These are phyloP conservation scores for Colletotrichum cuscutae DNA, from an alignment of 2,329 filamentous ascomycete genomes.

Conservation along the genomic window DNA sequence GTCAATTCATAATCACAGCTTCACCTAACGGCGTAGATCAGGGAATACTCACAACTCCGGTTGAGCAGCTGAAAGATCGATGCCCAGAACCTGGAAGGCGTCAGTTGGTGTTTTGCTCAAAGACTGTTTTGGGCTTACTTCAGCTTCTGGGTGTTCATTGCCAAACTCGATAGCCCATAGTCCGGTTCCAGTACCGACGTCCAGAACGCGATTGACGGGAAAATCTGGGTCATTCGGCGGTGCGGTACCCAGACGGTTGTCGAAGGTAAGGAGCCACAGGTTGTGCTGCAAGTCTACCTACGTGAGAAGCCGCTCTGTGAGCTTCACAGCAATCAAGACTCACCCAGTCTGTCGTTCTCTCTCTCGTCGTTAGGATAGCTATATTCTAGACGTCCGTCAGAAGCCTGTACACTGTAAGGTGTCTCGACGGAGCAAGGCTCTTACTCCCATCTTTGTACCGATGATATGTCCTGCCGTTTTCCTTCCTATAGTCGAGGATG, in stretches of 20 bases:
- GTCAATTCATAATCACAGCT: neutral
- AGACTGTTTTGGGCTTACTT: neutral
- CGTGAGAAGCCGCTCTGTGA: neutral
- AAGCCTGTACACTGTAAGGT: neutral
- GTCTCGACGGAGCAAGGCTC: neutral
- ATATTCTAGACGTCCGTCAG: conserved; percentile 14
- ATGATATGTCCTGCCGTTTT: conserved; percentile 10
- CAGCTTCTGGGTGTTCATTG: conserved; percentile 38
- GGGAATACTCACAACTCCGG: conserved; percentile 53
- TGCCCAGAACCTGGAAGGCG: conserved; percentile 35
- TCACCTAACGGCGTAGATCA: too few relatives aligned
- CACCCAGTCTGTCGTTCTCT: conserved; percentile 29
- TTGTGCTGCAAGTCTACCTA: neutral
- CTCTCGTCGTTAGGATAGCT: conserved; percentile 27
- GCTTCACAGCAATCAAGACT: neutral
- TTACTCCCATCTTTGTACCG: conserved; percentile 6
- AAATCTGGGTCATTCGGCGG: conserved; percentile 12
- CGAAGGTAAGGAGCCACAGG: neutral
- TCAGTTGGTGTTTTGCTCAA: neutral
- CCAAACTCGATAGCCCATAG: conserved; percentile 46
- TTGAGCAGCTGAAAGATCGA: conserved; percentile 46
- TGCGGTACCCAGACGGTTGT: neutral
- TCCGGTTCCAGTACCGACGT: conserved; percentile 45
- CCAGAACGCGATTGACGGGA: conserved; percentile 37
- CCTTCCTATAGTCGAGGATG: neutral